Base-by-base conservation (phyloP, 2,329 filamentous ascomycete species). In the Eurotiales sp. region DNA sequence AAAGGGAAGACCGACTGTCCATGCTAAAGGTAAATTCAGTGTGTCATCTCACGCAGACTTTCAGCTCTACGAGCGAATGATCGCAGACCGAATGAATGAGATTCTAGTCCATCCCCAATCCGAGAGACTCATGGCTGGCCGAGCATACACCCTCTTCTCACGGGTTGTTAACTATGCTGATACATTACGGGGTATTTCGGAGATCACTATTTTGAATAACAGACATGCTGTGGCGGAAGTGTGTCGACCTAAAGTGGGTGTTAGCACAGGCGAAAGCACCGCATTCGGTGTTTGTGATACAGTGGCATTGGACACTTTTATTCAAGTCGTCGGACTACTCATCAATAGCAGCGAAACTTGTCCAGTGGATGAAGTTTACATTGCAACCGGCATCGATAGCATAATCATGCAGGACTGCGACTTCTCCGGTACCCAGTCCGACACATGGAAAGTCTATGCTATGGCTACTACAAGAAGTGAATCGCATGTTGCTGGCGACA, bases 391-490 rank as follows among this genome's bases (percentile, higher is more conserved):
- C 23, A 51, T 51, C 36, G 49, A 51, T 21, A 51, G 42, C 15
- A 39, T 51, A 11, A 46, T 51, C 10, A 51, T 51, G 42, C 49
- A 51, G 39, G 42, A 51, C 17, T 51, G 49, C 19, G 49, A 51
- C 19, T 51, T 51, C 10, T 23, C 42, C 4, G 34, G 41, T 25
- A 19, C 41, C 4, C 32, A 41, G 17, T 25, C 39, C n/a, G 46
- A 42, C 46, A 40, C 34, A 5, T 52, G 50, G 50, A 52, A 45
- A 8, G 44, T 48, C 1, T 52, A 52, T 34, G 50, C 50, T 17
- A 39, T 43, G 50, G 37, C 43, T 1, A 52, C 40, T 14, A 32
- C 44, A 10, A 27, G 43, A 17, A 48, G 23, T 21, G 45, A 48
- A 37, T 27, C 27, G 7, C 36, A 52, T 37, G 50, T 48, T 19